A percentile compares a stretch with the other conserved stretches of the same genome.
Conservation (phyloP, 2,329 filamentous ascomycete species). For the Penicillium corylophilum region DNA sequence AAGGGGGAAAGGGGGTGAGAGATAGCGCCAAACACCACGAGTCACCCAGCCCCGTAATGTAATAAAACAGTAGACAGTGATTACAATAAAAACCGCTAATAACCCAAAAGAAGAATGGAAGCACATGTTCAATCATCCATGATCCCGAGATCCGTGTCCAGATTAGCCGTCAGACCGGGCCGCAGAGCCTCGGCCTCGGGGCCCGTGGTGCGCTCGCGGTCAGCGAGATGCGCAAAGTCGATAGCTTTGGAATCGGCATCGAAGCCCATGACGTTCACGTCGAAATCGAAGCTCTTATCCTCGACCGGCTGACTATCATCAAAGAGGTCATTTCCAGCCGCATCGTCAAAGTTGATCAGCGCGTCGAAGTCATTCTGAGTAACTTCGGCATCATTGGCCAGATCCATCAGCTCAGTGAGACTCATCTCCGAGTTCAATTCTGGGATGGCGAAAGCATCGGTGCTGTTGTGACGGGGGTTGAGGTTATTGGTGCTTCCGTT, state of each 20-base stretch:
- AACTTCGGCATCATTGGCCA: slow-evolving; percentile 46
- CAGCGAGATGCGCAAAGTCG: slow-evolving; percentile 18
- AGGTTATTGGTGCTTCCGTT: slow-evolving; percentile 43
- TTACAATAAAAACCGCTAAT: slow-evolving; percentile 8
- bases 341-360: slow-evolving; percentile 48
- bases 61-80: no score
- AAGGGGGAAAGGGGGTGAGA: background rate
- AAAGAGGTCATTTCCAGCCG: slow-evolving; percentile 36
- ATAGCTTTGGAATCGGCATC: slow-evolving; percentile 19
- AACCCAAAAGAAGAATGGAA: slow-evolving; percentile 4
- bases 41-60: slow-evolving; percentile 4
- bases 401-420: slow-evolving; percentile 43
- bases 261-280: slow-evolving; percentile 20
- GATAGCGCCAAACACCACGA: background rate
- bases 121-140: slow-evolving; percentile 15
- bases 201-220: slow-evolving; percentile 5
- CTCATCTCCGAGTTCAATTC: slow-evolving; percentile 35
- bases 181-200: slow-evolving; percentile 16
- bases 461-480: slow-evolving; percentile 28
- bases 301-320: slow-evolving; percentile 25
- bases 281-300: slow-evolving; percentile 24
- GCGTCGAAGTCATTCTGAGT: slow-evolving; percentile 49
- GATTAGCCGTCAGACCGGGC: slow-evolving; percentile 16
- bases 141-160: slow-evolving; percentile 22
- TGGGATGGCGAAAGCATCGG: slow-evolving; percentile 32